Conservation (phyloP, 208 protist species). For the Trypanosoma caninum region DNA sequence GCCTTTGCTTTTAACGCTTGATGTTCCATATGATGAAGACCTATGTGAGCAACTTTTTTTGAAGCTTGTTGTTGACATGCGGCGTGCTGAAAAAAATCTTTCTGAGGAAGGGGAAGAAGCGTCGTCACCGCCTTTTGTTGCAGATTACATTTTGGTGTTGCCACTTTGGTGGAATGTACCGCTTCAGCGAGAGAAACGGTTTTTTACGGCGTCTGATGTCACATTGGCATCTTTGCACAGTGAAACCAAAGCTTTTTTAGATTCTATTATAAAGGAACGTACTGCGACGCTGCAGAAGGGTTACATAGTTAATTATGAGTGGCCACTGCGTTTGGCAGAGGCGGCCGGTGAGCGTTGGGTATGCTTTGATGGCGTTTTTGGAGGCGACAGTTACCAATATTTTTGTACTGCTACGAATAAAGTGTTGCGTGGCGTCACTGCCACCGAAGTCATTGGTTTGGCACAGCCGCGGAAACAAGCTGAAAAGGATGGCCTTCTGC, state of each 20-base stretch:
- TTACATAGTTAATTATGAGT: slow-evolving; percentile 55
- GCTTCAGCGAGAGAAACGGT: slow-evolving; percentile 54
- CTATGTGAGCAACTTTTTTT: slow-evolving; percentile 82
- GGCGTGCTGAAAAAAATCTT: not conserved
- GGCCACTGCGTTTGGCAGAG: slow-evolving; percentile 44
- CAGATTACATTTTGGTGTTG: slow-evolving; percentile 83
- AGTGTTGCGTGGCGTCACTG: slow-evolving; percentile 70
- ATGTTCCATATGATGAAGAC: slow-evolving; percentile 89
- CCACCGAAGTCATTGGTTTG: slow-evolving; percentile 83
- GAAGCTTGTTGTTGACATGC: slow-evolving; percentile 74
- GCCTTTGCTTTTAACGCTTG: slow-evolving; percentile 77
- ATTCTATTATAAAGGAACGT: slow-evolving; percentile 37
- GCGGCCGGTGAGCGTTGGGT: slow-evolving; percentile 53
- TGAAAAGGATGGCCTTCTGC: not conserved
- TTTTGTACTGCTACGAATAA: slow-evolving; percentile 83
- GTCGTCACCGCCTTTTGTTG: slow-evolving; percentile 1
- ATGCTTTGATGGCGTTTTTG: slow-evolving; percentile 80
- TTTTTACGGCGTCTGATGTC: slow-evolving; percentile 36
- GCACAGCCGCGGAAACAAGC: slow-evolving; percentile 32
- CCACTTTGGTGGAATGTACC: slow-evolving; percentile 83
- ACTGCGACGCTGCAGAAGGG: slow-evolving; percentile 53
- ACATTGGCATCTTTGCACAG: not conserved
- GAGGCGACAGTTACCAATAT: slow-evolving; percentile 73
- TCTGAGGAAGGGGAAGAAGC: not conserved
- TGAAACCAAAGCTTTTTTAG: slow-evolving; percentile 3